These are phyloP conservation scores for Davidsoniella virescens DNA, from an alignment of 2,329 filamentous ascomycete genomes.

Conservation along the genomic window DNA sequence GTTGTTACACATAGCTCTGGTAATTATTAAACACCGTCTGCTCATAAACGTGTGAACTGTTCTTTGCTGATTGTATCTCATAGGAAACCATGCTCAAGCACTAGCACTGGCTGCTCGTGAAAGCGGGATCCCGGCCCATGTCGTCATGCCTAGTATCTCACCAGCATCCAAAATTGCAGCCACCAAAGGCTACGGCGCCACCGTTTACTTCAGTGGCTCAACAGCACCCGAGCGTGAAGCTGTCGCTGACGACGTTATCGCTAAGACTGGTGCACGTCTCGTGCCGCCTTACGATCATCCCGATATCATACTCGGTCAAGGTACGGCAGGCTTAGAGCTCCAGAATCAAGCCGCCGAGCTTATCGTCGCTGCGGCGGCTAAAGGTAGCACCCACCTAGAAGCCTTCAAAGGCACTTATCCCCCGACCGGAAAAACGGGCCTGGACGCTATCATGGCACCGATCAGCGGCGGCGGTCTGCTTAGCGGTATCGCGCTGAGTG, in stretches of 20 bases:
- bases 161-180: constrained; percentile 76
- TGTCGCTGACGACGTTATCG: constrained; percentile 50
- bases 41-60: not conserved
- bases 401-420: constrained; percentile 7
- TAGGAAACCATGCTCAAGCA: constrained; percentile 90
- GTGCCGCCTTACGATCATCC: constrained; percentile 88
- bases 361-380: constrained; percentile 21
- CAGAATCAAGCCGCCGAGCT: constrained; percentile 51
- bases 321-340: constrained; percentile 74
- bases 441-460: constrained; percentile 65
- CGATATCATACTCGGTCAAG: constrained; percentile 82
- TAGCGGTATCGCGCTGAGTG: constrained; percentile 63
- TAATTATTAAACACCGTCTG: constrained; percentile 22
- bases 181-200: constrained; percentile 61
- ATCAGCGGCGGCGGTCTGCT: constrained; percentile 83
- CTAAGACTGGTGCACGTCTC: constrained; percentile 57
- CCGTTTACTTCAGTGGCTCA: constrained; percentile 65
- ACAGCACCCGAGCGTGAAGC: constrained; percentile 70
- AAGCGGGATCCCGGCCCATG: constrained; percentile 60
- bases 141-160: constrained; percentile 83
- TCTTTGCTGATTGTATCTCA: constrained; percentile 1
- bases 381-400: constrained; percentile 10
- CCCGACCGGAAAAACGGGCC: constrained; percentile 12
- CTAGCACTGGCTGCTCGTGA: constrained; percentile 69
- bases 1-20: constrained; percentile 85